Percentiles rank a stretch among this genome's conserved stretches.
Evolutionary conservation across 345 rosid species (phyloP).

Genomic region (Populus ilicifolia): DNA sequence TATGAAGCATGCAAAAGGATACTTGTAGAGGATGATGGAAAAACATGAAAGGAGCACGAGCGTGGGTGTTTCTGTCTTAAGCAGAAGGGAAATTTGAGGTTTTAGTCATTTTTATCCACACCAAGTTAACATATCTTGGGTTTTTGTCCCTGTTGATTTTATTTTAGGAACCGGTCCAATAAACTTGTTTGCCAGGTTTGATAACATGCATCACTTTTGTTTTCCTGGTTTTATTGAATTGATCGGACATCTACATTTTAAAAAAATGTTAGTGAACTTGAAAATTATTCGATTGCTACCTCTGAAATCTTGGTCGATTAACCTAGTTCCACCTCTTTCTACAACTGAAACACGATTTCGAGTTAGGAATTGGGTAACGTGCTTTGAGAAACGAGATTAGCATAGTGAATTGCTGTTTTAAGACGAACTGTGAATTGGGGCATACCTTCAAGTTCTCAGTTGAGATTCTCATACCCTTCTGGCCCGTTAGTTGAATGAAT

Average conservation of each 20-base stretch:
- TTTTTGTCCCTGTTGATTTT: not conserved
- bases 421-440: too few relatives aligned
- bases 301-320: not conserved
- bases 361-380: too few relatives aligned
- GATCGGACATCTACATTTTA: not conserved
- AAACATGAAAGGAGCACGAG: conserved; percentile 26
- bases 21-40: conserved; percentile 58
- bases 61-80: not conserved
- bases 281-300: not conserved
- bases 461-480: too few relatives aligned
- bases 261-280: not conserved
- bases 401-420: too few relatives aligned
- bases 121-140: conserved; percentile 4
- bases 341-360: not conserved
- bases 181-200: not conserved
- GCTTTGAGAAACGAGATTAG: too few relatives aligned
- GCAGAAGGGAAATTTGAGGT: not conserved
- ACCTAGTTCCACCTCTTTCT: not conserved
- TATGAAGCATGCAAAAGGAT: conserved; percentile 92
- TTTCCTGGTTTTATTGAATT: not conserved
- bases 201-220: not conserved
- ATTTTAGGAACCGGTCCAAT: not conserved
- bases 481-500: too few relatives aligned
- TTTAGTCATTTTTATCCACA: not conserved
- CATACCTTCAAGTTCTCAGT: too few relatives aligned